These are phyloP conservation scores for Rhynchospora breviuscula DNA, from an alignment of 176 grass and related monocot genomes.

Conservation along the genomic window DNA sequence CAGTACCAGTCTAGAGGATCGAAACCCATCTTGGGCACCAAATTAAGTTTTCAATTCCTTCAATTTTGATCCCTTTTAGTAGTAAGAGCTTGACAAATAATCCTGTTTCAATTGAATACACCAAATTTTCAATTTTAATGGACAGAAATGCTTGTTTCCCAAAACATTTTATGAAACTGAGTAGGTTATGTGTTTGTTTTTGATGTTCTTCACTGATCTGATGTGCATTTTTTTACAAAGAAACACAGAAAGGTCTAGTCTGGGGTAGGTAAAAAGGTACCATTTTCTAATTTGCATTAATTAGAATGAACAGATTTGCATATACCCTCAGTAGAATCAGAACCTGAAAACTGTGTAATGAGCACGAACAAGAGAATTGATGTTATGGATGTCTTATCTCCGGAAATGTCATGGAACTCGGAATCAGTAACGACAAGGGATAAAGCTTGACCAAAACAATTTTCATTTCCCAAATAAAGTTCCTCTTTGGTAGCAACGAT, in stretches of 20 bases:
- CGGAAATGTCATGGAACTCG: not conserved
- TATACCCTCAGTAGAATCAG: not conserved
- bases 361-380: not conserved
- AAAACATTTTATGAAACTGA: not conserved
- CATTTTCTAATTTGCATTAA: not conserved
- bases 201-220: not conserved
- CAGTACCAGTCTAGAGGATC: slow-evolving; percentile 81
- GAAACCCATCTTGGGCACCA: slow-evolving; percentile 51
- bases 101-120: slow-evolving; percentile 17
- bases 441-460: not conserved
- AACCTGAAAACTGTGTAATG: not conserved
- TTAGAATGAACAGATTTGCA: not conserved
- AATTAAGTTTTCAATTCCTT: slow-evolving; percentile 16
- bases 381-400: not conserved
- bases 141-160: not conserved
- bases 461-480: not conserved
- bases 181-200: not conserved
- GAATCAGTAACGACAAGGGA: not conserved
- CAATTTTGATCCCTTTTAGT: slow-evolving; percentile 15
- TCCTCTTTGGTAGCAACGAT: not conserved
- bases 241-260: not conserved
- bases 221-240: not conserved
- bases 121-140: not conserved
- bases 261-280: not conserved
- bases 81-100: slow-evolving; percentile 7